Evolutionary conservation across 2,329 filamentous ascomycete species (phyloP), one percentile per base, ranked within the genome.

Genomic region (Fusarium sp.): DNA sequence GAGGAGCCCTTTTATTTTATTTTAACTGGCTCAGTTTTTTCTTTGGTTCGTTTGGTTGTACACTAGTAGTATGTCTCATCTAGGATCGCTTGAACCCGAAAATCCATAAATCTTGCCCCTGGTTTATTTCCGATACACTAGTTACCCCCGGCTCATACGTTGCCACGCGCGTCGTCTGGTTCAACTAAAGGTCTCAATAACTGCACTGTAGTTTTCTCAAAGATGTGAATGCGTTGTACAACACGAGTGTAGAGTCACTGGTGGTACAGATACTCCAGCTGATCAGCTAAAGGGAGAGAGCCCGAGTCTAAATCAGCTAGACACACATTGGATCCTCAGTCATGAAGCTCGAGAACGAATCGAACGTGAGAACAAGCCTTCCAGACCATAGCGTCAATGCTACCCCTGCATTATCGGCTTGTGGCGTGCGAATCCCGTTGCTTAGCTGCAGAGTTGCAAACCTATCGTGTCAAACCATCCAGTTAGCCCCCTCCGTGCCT

Each of bases 51-150:
- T 56, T 26, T 6, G 38, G 47, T 50, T 19, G 19, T 19, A 19
- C 19, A 19, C 19, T 19, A 15, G 22, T 59, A 19, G 26, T 26
- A 55, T 56, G 43, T 24, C 6, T 19, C 22, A 17, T 58, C 13
- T 54, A 42, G 46, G 46, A 10, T 40, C 11, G 51, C 21, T 21
- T 28, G 36, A n/a, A 50, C 31, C 24, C 43, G 26, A 19, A 31
- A 36, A 45, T 63, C 62, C 67, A 64, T 70, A 44, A 50, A 56
- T 39, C 26, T 11, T 44, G 33, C 67, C 67, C 67, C 67, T 64
- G 45, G 58, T 49, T 65, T 57, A 70, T 69, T 63, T 70, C 47
- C 51, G 43, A 47, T 49, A 38, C 55, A 34, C 36, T 62, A 65
- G 26, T 28, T 62, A 38, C 19, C 47, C 52, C 62, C 61, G 47